Base-by-base conservation (phyloP, 805 yeast genomes). In the Candida taoyuanica region DNA sequence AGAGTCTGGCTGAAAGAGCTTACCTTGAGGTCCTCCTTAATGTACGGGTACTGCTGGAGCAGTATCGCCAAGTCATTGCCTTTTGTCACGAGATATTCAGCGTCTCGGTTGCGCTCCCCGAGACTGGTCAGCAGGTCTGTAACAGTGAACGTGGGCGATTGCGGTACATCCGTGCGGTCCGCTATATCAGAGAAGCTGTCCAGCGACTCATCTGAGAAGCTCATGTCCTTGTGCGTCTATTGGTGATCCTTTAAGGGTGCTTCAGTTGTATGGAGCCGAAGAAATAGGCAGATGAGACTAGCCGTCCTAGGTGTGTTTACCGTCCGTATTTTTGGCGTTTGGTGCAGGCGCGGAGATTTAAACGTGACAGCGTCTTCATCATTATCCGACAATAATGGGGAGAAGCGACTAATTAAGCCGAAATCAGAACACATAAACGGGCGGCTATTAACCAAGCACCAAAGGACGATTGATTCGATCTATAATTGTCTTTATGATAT, bases 41-140 rank as follows among this genome's bases (percentile, higher is more conserved):
- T 63, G 19, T 68, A 64, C 0, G 89, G 84, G 50, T 80, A 64
- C 32, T 71, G 65, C 29, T 66, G 70, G 7, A 86, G 59, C 6
- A 86, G 50, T 2, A 63, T 53, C 1, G 82, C 81, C 27, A 86
- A 64, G 29, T 75, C 82, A 54, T 86, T 85, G 2, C 91, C 78
- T 43, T 73, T 76, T 7, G 71, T 60, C 5, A 85, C 72, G 15
- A 78, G 58, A 37, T 59, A 62, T 26, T 67, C 71, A 6, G 77
- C 71, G 16, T 73, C 72, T 34, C 62, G 67, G 28, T 74, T 76
- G 31, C 65, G 67, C 27, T 65, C 74, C 5, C 77, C 78, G 24
- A 84, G 52, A 12, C 73, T 62, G 34, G 78, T 79, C 21, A 83
- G 60, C 7, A 81, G 62, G 42, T 80, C 87, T 17, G 81, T 76